Evolutionary conservation across 176 grass and related monocot genomes (phyloP).

Genomic region (Triticum turgidum): DNA sequence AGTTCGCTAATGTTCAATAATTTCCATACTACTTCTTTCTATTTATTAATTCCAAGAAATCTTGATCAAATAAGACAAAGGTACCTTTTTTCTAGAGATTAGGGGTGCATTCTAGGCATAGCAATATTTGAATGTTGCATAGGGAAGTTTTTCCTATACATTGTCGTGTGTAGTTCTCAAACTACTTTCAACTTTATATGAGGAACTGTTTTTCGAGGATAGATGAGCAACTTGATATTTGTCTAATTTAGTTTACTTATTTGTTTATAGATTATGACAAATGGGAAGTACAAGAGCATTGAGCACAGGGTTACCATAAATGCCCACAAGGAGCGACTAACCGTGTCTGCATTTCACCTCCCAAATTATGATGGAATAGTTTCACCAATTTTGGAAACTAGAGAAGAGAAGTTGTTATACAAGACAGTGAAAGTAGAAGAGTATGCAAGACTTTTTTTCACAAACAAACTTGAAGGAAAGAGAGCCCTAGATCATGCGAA

Average conservation of each 20-base stretch:
- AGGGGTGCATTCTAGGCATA: not conserved
- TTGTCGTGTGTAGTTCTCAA: not conserved
- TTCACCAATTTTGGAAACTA: not conserved
- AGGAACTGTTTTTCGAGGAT: not conserved
- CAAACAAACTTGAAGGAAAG: slow-evolving; percentile 32
- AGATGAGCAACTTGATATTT: not conserved
- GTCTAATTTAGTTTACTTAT: not conserved
- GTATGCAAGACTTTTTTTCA: not conserved
- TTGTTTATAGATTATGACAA: slow-evolving; percentile 36
- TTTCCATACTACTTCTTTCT: not conserved
- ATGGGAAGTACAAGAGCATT: slow-evolving; percentile 51
- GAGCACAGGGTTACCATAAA: slow-evolving; percentile 52
- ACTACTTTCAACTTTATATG: not conserved
- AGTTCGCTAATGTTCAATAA: not conserved
- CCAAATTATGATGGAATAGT: slow-evolving; percentile 17
- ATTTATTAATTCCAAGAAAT: not conserved
- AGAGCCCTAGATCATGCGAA: slow-evolving; percentile 23
- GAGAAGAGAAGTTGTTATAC: not conserved
- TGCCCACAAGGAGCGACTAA: slow-evolving; percentile 36
- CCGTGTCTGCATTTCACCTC: slow-evolving; percentile 22
- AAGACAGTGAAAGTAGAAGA: not conserved
- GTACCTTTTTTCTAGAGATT: not conserved
- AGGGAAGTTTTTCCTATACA: not conserved
- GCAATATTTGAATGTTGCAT: not conserved
- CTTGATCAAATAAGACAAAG: not conserved